Percentiles rank a stretch among this genome's conserved stretches.
These are phyloP conservation scores for Debaryomyces fabryi DNA, from an alignment of 1,139 yeast species.

Conservation along the genomic window DNA sequence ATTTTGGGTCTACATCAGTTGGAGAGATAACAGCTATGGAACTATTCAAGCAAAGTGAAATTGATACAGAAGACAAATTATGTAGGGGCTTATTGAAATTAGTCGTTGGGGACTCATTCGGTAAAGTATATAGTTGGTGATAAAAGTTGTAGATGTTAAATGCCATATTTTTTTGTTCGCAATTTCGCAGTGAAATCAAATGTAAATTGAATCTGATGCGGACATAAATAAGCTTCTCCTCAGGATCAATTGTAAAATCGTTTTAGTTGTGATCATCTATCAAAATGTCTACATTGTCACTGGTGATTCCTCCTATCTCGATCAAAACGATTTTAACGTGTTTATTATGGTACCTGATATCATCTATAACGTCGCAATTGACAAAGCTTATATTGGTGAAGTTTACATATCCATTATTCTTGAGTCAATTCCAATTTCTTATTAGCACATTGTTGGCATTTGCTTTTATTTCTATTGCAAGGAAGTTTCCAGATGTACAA, in stretches of 20 bases:
- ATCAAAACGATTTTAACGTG: conserved; percentile 36
- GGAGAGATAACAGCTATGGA: conserved; percentile 29
- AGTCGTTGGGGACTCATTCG: conserved; percentile 43
- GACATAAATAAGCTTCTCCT: background rate
- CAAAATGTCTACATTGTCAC: conserved; percentile 3
- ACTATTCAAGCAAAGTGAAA: conserved; percentile 33
- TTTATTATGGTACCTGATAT: conserved; percentile 47
- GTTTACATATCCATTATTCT: conserved; percentile 51
- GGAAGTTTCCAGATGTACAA: conserved; percentile 23
- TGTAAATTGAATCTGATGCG: conserved; percentile 1
- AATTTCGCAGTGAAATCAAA: background rate
- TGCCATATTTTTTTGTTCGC: background rate
- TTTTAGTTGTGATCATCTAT: conserved; percentile 2
- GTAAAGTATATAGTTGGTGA: conserved; percentile 35
- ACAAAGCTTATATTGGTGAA: conserved; percentile 46
- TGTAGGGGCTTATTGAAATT: conserved; percentile 35
- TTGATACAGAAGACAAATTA: conserved; percentile 40
- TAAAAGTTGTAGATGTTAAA: background rate
- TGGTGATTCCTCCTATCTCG: conserved; percentile 33
- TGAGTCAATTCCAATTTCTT: conserved; percentile 52
- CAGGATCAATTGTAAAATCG: conserved; percentile 2
- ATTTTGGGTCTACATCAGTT: conserved; percentile 15
- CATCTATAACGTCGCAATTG: conserved; percentile 51
- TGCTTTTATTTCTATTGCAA: conserved; percentile 23
- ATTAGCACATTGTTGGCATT: conserved; percentile 40